Conservation (phyloP, 2,329 filamentous ascomycete species). For the Calonectria pteridis region DNA sequence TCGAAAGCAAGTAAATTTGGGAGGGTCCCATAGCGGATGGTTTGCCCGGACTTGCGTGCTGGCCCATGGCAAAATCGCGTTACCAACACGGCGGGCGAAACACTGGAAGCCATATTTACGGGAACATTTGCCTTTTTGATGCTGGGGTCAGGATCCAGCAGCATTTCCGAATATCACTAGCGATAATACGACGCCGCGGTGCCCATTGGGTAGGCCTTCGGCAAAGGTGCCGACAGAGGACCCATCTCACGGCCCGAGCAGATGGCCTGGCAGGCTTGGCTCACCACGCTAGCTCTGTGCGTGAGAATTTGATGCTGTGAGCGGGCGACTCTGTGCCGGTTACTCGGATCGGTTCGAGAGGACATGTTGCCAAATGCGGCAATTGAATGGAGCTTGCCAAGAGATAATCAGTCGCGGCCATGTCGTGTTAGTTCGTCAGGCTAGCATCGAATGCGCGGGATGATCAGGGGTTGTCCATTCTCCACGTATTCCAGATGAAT, state of each 20-base stretch:
- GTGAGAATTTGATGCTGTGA: background rate
- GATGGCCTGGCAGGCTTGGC: background rate
- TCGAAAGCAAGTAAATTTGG: background rate
- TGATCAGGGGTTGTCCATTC: background rate
- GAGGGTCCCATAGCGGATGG: background rate
- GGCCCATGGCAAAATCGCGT: background rate
- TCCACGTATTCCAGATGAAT: background rate
- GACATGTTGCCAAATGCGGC: background rate
- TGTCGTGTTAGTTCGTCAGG: background rate
- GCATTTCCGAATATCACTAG: background rate
- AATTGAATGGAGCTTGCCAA: conserved; percentile 1
- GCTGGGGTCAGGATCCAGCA: background rate
- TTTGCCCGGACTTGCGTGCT: background rate
- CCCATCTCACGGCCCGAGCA: background rate
- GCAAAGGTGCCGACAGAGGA: conserved; percentile 4
- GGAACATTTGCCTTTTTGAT: background rate
- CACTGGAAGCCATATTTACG: background rate
- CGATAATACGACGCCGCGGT: background rate
- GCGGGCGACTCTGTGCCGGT: background rate
- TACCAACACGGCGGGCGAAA: background rate
- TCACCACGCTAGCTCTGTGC: background rate
- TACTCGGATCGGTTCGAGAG: background rate
- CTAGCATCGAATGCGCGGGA: background rate
- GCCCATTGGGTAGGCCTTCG: background rate
- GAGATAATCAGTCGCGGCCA: background rate